These are phyloP conservation scores for Pseudocercospora ulei DNA, from an alignment of 2,329 filamentous ascomycete species.

Conservation along the genomic window DNA sequence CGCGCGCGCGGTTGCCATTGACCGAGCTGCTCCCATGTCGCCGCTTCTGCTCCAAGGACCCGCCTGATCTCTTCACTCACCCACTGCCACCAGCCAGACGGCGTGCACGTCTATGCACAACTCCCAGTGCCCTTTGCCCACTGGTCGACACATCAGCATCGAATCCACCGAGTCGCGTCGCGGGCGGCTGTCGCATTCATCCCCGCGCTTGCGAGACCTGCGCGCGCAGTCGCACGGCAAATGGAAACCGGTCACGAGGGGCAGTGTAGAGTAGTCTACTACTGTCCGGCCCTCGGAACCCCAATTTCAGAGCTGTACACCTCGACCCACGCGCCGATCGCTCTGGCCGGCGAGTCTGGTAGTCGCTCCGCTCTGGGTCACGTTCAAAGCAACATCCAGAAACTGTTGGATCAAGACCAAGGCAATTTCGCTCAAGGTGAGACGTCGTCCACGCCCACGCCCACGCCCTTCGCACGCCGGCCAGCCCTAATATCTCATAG, in stretches of 20 bases:
- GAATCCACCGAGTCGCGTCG: constrained; percentile 2
- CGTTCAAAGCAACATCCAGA: constrained; percentile 27
- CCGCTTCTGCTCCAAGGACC: constrained; percentile 11
- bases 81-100: not conserved
- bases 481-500: constrained; percentile 14
- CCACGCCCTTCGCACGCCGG: not conserved
- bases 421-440: constrained; percentile 31
- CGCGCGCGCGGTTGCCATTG: constrained; percentile 12
- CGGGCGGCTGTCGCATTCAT: constrained; percentile 1
- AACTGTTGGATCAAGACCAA: constrained; percentile 30
- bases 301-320: constrained; percentile 26
- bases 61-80: constrained; percentile 1
- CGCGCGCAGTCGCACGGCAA: constrained; percentile 16
- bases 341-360: constrained; percentile 9
- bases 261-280: constrained; percentile 31
- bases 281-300: constrained; percentile 24
- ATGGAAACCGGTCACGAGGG: constrained; percentile 29
- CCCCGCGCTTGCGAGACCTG: constrained; percentile 5
- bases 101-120: not conserved
- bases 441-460: constrained; percentile 1
- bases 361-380: constrained; percentile 14
- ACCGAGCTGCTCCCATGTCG: constrained; percentile 10
- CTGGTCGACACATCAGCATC: not conserved
- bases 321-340: constrained; percentile 16
- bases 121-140: not conserved